Base-by-base conservation (phyloP, 2,329 filamentous ascomycete species). In the Fonsecaea nubica region DNA sequence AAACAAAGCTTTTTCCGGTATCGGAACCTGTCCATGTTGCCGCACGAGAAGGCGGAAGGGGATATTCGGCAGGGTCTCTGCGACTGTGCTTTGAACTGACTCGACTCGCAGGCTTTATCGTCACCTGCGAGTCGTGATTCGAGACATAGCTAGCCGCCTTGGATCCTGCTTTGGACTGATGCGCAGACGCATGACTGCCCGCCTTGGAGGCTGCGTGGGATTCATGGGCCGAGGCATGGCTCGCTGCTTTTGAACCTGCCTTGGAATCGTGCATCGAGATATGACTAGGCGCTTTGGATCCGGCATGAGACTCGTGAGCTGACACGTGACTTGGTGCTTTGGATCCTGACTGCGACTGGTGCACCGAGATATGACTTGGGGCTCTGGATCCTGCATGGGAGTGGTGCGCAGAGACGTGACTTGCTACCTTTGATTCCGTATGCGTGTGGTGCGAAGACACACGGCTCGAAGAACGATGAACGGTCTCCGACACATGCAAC, bases 41-140 rank as follows among this genome's bases (percentile, higher is more conserved):
- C 2, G 71, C 71, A n/a, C 71, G 59, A 4, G 66, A 70, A 3
- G 71, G 65, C 10, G 70, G 70, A 9, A 72, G 69, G 3, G 70
- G 70, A 32, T 67, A 68, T 15, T 66, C 60, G 8, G 68, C 58
- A 4, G 66, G 62, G 45, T 66, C 55, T 40, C 53, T 36, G 42
- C 35, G 57, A 18, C 33, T 30, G 21, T 62, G 36, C 30, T 15
- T 57, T 3, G 64, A 58, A 33, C 57, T 56, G 25, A 52, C 45
- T 40, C 56, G 64, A 40, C 58, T 61, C 9, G 58, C 32, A 30
- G 58, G 32, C 42, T 61, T 61, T 13, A 48, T 52, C 12, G 32
- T 48, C 32, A 33, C 45, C 21, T 61, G 50, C 2, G 62, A 60
- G 42, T 58, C 42, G 33, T 61, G 45, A 13, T 21, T 21, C 3